Evolutionary conservation across 352 stramenopile genomes (phyloP), one percentile per base, ranked within the genome.

Genomic region (Salisapilia sapeloensis): DNA sequence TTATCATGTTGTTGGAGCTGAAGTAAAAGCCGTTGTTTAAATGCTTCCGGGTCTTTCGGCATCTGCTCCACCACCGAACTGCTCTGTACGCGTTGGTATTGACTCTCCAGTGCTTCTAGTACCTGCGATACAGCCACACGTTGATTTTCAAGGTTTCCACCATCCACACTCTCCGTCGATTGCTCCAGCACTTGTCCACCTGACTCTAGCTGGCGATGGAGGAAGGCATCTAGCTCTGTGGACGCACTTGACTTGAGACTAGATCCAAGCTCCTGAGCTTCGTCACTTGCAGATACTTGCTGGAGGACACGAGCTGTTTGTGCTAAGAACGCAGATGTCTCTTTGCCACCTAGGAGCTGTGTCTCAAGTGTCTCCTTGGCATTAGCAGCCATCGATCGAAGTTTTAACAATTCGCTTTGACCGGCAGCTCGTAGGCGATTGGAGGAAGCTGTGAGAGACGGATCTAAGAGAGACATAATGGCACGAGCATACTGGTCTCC

Each of bases 401-500:
- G 64, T 26, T 69, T 75, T 10, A 37, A 36, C 5, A 87, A 40
- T 13, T 87, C 69, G 7, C 46, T 60, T 10, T 46, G 40, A 9
- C 65, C 50, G 0, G 63, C 66, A 4, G 42, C 35, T 26, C 63
- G 66, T 13, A 87, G 37, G 6, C 69, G 58, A 8, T 53, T 33
- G 3, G 62, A 60, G 10, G 69, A 65, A 10, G 83, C 63, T 0
- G 59, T 52, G 13, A 87, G 49, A 17, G 65, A 63, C 4, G 72
- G 69, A 25, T 83, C 71, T 2, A 87, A 42, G 16, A 82, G 29
- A 7, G 63, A 71, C 18, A 40, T 38, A 4, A 87, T 33, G 7
- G 67, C 57, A 27, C 56, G 32, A 0, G 59, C 58, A 39, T 87
- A 87, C 30, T 83, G 60, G 14, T 77, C 56, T 10, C 69, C 56